phyloP scores from a whole-genome alignment of 257 asterid genomes.

The Marsdenia floribunda region DNA sequence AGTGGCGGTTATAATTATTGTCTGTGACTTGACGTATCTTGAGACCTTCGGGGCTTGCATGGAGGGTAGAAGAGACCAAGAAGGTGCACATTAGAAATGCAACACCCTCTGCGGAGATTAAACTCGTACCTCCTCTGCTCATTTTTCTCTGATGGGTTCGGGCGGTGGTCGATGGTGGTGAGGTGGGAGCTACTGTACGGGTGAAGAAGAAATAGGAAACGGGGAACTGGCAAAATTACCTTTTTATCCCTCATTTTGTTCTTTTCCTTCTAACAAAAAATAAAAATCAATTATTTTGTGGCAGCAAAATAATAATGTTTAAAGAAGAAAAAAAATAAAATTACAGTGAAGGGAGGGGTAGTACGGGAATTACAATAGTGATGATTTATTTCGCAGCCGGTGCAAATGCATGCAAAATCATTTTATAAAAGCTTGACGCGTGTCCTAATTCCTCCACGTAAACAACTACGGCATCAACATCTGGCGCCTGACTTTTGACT shows the following conservation, averaged over 20 bases:
- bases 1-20: neutral
- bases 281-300: too few relatives aligned
- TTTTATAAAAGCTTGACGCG: conserved; percentile 5
- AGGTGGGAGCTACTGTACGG: neutral
- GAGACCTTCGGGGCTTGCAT: conserved; percentile 26
- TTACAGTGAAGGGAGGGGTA: neutral
- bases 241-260: neutral
- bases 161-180: neutral
- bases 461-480: neutral
- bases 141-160: neutral
- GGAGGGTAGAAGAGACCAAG: neutral
- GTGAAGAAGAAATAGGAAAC: neutral
- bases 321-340: neutral
- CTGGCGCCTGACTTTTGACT: neutral
- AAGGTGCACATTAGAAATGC: conserved; percentile 49
- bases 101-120: conserved; percentile 29
- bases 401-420: conserved; percentile 9
- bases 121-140: conserved; percentile 28
- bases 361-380: neutral
- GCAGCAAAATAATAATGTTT: too few relatives aligned
- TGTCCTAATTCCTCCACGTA: conserved; percentile 12
- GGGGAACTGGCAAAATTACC: neutral
- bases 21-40: conserved; percentile 72
- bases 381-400: neutral
- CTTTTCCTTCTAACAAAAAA: too few relatives aligned